phyloP scores from a whole-genome alignment of 306 rosid genomes.

The Aeschynomene evenia region DNA sequence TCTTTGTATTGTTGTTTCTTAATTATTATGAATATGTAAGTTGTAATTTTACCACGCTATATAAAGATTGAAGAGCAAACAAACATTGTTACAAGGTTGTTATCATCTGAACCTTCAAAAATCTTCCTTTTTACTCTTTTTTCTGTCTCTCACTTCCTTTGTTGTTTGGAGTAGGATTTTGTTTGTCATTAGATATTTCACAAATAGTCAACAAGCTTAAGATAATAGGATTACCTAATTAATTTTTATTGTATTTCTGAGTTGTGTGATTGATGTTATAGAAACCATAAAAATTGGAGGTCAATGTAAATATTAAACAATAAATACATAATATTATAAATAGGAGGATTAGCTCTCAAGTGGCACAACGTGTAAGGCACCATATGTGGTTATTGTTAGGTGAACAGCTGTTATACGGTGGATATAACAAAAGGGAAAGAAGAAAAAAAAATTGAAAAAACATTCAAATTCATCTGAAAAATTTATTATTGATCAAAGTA shows the following conservation, averaged over 20 bases:
- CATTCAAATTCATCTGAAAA: no score
- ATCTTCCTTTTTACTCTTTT: background rate
- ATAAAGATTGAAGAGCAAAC: slow-evolving; percentile 39
- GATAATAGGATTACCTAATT: background rate
- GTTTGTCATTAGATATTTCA: background rate
- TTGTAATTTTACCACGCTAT: slow-evolving; percentile 42
- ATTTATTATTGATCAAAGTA: no score
- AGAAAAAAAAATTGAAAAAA: no score
- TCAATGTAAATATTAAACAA: background rate
- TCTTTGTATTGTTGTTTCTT: slow-evolving; percentile 22
- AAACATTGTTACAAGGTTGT: slow-evolving; percentile 26
- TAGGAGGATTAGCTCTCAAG: slow-evolving; percentile 2
- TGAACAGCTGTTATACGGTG: background rate
- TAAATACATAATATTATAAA: background rate
- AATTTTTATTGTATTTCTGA: no score
- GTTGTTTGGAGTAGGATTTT: background rate
- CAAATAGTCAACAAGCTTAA: background rate
- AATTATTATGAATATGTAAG: slow-evolving; percentile 44
- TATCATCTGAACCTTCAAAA: background rate
- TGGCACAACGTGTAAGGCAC: slow-evolving; percentile 7
- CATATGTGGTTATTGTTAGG: background rate
- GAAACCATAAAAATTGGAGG: background rate
- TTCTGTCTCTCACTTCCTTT: background rate
- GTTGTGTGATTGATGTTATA: background rate
- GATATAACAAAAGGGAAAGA: background rate